Percentiles rank a stretch among this genome's conserved stretches.
Conservation (phyloP, 352 stramenopile species). For the Pythium myriotylum region DNA sequence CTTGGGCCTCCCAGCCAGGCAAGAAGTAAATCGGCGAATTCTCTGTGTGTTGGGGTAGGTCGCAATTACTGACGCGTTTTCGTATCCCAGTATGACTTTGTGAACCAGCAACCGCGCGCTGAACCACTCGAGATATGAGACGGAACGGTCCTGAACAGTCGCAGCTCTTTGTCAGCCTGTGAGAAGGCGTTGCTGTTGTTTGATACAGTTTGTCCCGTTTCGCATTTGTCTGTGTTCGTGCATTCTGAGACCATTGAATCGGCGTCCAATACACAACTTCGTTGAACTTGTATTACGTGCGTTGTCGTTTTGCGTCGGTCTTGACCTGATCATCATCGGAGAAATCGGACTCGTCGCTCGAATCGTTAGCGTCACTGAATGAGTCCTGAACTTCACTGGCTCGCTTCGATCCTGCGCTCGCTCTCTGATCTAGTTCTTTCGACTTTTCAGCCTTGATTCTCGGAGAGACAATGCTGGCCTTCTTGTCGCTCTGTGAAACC, state of each 20-base stretch:
- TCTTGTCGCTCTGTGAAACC: no score
- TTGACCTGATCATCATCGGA: conserved; percentile 25
- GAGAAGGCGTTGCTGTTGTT: neutral
- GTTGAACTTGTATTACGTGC: conserved; percentile 3
- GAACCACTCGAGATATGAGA: conserved; percentile 5
- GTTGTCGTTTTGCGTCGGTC: neutral
- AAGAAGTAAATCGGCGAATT: conserved; percentile 24
- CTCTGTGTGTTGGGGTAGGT: no score
- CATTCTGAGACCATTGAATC: no score
- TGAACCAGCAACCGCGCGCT: conserved; percentile 25
- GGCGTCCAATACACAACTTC: no score
- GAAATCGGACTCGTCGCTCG: conserved; percentile 43
- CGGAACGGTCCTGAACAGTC: no score
- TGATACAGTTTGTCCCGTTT: neutral
- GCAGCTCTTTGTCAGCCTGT: no score
- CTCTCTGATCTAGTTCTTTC: neutral
- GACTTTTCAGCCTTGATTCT: no score
- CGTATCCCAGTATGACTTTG: conserved; percentile 27
- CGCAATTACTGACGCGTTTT: no score
- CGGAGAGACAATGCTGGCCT: no score
- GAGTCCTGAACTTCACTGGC: conserved; percentile 18
- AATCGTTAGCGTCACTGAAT: conserved; percentile 30
- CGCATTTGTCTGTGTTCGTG: neutral
- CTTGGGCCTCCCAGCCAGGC: conserved; percentile 45
- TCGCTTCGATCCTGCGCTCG: neutral